phyloP scores from a whole-genome alignment of 192 early-diverging fungal genomes.

The Coemansia sp. region DNA sequence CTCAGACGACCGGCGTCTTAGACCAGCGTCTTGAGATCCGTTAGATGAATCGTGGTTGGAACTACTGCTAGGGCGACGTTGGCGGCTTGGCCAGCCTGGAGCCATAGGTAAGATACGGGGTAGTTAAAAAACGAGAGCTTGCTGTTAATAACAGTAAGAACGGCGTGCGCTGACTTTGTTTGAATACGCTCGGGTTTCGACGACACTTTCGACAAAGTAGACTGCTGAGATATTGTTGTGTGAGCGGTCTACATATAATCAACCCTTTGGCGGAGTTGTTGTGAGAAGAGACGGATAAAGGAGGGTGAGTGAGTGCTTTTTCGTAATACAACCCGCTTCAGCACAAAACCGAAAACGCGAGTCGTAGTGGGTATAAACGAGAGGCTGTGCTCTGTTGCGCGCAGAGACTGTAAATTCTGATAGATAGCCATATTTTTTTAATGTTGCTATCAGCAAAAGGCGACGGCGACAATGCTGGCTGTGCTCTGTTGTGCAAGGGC shows the following conservation, averaged over 20 bases:
- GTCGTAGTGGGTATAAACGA: not conserved
- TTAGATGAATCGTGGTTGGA: not conserved
- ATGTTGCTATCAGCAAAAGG: too few relatives aligned
- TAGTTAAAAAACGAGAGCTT: not conserved
- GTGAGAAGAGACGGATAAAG: not conserved
- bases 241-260: conserved; percentile 5
- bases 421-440: too few relatives aligned
- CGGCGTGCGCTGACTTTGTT: not conserved
- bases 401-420: too few relatives aligned
- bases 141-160: not conserved
- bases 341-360: too few relatives aligned
- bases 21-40: not conserved
- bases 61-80: not conserved
- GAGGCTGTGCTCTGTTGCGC: too few relatives aligned
- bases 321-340: too few relatives aligned
- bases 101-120: not conserved
- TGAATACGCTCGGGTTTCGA: not conserved
- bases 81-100: not conserved
- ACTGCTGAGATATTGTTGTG: not conserved
- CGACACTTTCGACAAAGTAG: not conserved
- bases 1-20: not conserved
- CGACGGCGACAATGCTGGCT: not conserved
- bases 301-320: not conserved
- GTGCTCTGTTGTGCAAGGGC: not conserved
- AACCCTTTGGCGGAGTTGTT: not conserved